phyloP scores from a whole-genome alignment of 140 eudicot genomes.

The Erigeron philadelphicus region DNA sequence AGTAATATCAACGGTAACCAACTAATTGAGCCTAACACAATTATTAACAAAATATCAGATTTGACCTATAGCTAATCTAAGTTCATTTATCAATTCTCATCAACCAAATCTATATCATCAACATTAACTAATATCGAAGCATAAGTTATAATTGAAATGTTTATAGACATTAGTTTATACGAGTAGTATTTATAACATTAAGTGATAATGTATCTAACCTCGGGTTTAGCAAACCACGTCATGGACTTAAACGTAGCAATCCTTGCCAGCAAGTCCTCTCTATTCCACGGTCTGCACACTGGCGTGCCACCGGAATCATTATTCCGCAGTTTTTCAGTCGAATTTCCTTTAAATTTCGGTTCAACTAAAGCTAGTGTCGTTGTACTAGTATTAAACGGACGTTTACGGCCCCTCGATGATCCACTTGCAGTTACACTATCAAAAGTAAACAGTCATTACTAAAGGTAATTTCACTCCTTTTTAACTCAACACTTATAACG shows the following conservation, averaged over 20 bases:
- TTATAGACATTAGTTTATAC: neutral
- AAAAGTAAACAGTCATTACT: conserved; percentile 15
- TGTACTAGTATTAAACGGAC: conserved; percentile 30
- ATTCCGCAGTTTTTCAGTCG: conserved; percentile 24
- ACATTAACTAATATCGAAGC: too few relatives aligned
- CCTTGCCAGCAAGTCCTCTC: conserved; percentile 67
- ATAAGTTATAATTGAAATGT: too few relatives aligned
- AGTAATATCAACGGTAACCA: neutral
- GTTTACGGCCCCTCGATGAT: conserved; percentile 46
- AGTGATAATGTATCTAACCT: conserved; percentile 42
- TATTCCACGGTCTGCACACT: conserved; percentile 83
- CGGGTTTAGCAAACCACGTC: conserved; percentile 98
- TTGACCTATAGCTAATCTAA: neutral
- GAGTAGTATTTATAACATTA: neutral
- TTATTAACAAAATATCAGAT: neutral
- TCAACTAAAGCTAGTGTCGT: conserved; percentile 27
- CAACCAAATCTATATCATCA: too few relatives aligned
- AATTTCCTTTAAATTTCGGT: conserved; percentile 33
- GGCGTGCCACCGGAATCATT: conserved; percentile 36
- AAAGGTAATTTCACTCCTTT: neutral
- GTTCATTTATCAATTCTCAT: neutral
- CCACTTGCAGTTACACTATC: conserved; percentile 35
- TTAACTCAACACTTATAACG: neutral
- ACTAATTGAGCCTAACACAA: neutral
- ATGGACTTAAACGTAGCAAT: conserved; percentile 90